Conservation (phyloP, 257 asterid genomes). For the Solanum infundibuliforme region DNA sequence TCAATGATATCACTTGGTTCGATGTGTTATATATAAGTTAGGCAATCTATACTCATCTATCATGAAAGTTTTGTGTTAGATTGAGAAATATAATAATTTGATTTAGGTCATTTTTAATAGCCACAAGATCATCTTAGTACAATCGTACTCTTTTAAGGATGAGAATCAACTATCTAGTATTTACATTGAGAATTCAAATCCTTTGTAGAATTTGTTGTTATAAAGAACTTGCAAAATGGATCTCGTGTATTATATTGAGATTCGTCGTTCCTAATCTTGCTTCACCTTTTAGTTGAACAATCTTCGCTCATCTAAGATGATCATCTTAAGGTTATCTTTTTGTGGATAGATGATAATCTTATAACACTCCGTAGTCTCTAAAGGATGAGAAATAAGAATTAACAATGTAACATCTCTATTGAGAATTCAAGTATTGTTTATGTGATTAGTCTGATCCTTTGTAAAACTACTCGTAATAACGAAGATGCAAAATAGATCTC, state of each 20-base stretch:
- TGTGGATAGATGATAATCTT: not conserved
- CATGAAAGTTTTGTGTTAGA: too few species aligned
- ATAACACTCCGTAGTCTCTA: not conserved
- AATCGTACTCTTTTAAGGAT: too few species aligned
- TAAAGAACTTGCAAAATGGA: not conserved
- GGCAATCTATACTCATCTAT: not conserved
- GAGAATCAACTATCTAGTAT: too few species aligned
- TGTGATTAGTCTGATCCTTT: too few species aligned
- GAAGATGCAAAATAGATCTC: not conserved
- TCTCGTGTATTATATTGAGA: too few species aligned
- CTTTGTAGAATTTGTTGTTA: too few species aligned
- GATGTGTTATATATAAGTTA: not conserved
- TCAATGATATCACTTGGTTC: not conserved
- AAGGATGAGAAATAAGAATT: not conserved
- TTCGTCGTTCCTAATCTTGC: too few species aligned
- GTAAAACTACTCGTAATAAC: not conserved
- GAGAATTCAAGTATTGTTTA: not conserved
- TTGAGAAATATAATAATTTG: too few species aligned
- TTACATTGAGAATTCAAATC: not conserved
- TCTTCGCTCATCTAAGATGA: too few species aligned
- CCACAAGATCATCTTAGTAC: too few species aligned
- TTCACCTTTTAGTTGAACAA: too few species aligned
- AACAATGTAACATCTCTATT: not conserved
- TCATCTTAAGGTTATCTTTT: not conserved
- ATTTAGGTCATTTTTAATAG: too few species aligned